A percentile compares a stretch with the other conserved stretches of the same genome.
Evolutionary conservation across 2,329 filamentous ascomycete species (phyloP).

Genomic region (Eutypella sp.): DNA sequence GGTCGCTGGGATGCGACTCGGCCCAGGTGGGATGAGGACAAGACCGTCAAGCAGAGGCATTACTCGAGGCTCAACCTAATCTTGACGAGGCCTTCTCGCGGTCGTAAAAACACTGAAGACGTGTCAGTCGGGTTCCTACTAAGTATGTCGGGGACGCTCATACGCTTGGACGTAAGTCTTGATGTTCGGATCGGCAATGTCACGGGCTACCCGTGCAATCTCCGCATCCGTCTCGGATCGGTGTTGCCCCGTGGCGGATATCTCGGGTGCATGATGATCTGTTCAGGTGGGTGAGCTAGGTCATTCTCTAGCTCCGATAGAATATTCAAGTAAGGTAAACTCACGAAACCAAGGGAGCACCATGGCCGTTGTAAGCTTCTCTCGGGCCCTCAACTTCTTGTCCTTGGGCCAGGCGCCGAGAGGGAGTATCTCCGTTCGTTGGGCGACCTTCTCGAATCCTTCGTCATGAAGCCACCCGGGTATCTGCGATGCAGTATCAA

Average conservation of each 20-base stretch:
- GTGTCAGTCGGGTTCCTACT: slow-evolving; percentile 2
- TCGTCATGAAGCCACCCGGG: slow-evolving; percentile 29
- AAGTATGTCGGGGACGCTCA: slow-evolving; percentile 3
- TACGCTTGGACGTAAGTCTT: slow-evolving; percentile 22
- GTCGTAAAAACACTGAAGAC: slow-evolving; percentile 22
- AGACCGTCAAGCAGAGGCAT: not conserved
- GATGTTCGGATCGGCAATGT: not conserved
- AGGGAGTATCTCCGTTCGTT: slow-evolving; percentile 37
- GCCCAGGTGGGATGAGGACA: not conserved
- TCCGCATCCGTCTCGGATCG: not conserved
- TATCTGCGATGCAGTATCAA: slow-evolving; percentile 33
- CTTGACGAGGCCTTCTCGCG: slow-evolving; percentile 21
- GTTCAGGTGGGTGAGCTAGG: slow-evolving; percentile 3
- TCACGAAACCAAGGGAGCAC: slow-evolving; percentile 29
- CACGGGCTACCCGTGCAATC: not conserved
- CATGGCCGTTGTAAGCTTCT: slow-evolving; percentile 31
- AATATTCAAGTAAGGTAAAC: slow-evolving; percentile 5
- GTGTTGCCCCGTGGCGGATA: not conserved
- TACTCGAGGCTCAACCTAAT: not conserved
- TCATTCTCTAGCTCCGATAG: not conserved
- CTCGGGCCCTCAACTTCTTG: slow-evolving; percentile 32
- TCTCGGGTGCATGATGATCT: not conserved
- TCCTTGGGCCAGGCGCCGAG: slow-evolving; percentile 36
- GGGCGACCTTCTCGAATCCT: slow-evolving; percentile 36
- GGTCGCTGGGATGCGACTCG: not conserved